Evolutionary conservation across 208 protist genomes (phyloP), one percentile per base, ranked within the genome.

Genomic region (Porcisia hertigi): DNA sequence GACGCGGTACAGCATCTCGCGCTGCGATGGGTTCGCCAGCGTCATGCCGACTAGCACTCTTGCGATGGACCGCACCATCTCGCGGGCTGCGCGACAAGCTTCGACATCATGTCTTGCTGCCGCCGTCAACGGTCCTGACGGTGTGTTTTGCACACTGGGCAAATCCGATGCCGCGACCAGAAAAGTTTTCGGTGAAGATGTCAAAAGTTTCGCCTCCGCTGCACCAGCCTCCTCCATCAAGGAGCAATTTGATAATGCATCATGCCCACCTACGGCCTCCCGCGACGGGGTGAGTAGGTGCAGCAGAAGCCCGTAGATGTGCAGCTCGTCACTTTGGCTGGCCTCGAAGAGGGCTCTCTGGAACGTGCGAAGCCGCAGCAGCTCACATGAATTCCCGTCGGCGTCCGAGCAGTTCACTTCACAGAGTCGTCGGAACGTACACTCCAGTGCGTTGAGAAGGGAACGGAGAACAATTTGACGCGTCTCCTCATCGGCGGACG

Each of bases 321-420:
- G 43, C 49, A 59, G 66, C 67, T 66, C 75, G 39, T 43, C 60
- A 34, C 66, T 67, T n/a, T 52, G 34, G 60, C 73, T 82, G 7
- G 69, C 69, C 67, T 82, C 78, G 45, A 67, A 82, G n/a, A 82
- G 45, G 39, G 57, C 78, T 3, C 73, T 59, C 62, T 82, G 78
- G 59, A 78, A 39, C 43, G 73, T 77, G 67, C 78, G 78, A 45
- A 82, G 60, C 11, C 73, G 78, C 66, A 82, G 69, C 52, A 82
- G 69, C 69, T 82, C 78, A 30, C 71, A 72, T 1, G 41, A 60
- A 30, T 25, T 53, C 25, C 45, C 69, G 20, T 55, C 49, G 59
- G 34, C 47, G 59, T 70, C 39, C 0, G 12, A 20, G 16, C 45
- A 65, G 58, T 59, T 41, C 45, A 23, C 18, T n/a, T 41, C 71